Conservation (phyloP, 2,329 filamentous ascomycete species). For the Basipetospora chlamydospora region DNA sequence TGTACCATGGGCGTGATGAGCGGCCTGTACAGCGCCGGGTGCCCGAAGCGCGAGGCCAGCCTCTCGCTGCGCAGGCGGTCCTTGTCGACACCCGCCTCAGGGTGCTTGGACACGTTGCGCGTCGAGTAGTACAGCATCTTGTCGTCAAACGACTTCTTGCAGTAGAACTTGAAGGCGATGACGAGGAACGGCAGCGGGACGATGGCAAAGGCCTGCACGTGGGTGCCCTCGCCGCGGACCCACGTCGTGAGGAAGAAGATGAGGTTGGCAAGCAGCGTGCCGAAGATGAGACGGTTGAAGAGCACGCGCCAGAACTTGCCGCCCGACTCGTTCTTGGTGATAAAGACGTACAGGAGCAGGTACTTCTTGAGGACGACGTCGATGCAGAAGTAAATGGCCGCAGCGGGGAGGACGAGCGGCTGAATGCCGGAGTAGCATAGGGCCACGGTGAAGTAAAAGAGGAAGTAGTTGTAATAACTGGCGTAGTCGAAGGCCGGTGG, state of each 20-base stretch:
- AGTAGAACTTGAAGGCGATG: slow-evolving; percentile 77
- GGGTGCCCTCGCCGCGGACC: slow-evolving; percentile 49
- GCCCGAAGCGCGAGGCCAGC: slow-evolving; percentile 67
- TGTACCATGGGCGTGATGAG: slow-evolving; percentile 93
- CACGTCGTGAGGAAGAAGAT: slow-evolving; percentile 65
- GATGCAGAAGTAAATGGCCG: slow-evolving; percentile 75
- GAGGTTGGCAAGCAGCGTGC: slow-evolving; percentile 60
- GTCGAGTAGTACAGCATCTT: slow-evolving; percentile 71
- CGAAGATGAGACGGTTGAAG: slow-evolving; percentile 87
- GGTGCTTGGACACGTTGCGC: slow-evolving; percentile 34
- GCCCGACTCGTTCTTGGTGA: slow-evolving; percentile 93
- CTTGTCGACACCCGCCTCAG: slow-evolving; percentile 32
- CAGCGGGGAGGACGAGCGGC: slow-evolving; percentile 72
- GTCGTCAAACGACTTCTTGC: slow-evolving; percentile 58
- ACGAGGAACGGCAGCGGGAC: slow-evolving; percentile 66
- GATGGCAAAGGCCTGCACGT: slow-evolving; percentile 48
- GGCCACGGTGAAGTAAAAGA: slow-evolving; percentile 85
- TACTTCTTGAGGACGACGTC: slow-evolving; percentile 94
- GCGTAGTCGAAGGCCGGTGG: slow-evolving; percentile 90
- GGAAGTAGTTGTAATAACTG: slow-evolving; percentile 94
- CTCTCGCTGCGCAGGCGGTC: slow-evolving; percentile 48
- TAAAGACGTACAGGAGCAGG: slow-evolving; percentile 80
- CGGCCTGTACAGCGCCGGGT: slow-evolving; percentile 79
- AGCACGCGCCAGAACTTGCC: slow-evolving; percentile 84
- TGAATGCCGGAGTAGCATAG: slow-evolving; percentile 76